Conservation (phyloP, 2,329 filamentous ascomycete genomes). For the Torrubiellomyces zombiae region DNA sequence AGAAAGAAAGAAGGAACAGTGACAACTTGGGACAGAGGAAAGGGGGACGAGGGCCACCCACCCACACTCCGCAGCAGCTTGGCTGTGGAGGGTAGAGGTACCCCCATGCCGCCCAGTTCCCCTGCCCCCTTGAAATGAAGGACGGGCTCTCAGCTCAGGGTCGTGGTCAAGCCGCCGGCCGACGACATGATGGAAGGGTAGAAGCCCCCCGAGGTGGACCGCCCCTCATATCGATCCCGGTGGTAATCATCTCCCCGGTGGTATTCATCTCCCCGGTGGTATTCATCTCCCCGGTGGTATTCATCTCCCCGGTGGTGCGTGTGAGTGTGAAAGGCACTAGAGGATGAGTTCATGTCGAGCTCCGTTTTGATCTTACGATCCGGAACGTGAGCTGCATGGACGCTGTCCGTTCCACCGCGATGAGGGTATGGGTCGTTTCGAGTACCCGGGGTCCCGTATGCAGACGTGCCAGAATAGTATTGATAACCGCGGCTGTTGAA, state of each 20-base stretch:
- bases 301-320: too few species aligned
- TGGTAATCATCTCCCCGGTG: slow-evolving; percentile 19
- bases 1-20: too few species aligned
- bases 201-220: slow-evolving; percentile 32
- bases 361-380: slow-evolving; percentile 31
- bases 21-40: too few species aligned
- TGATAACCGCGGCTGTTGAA: slow-evolving; percentile 33
- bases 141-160: slow-evolving; percentile 11
- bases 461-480: slow-evolving; percentile 36
- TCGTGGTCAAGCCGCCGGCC: slow-evolving; percentile 27
- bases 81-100: too few species aligned
- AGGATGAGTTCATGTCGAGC: slow-evolving; percentile 25
- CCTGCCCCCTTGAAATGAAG: neutral
- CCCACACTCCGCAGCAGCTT: too few species aligned
- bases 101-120: too few species aligned
- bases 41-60: too few species aligned
- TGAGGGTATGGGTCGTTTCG: slow-evolving; percentile 33
- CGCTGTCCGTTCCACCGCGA: slow-evolving; percentile 17
- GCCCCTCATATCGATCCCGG: slow-evolving; percentile 35
- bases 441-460: slow-evolving; percentile 29
- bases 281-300: too few species aligned
- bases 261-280: too few species aligned
- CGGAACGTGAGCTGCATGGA: slow-evolving; percentile 15
- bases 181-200: slow-evolving; percentile 34
- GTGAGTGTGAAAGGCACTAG: slow-evolving; percentile 33